phyloP scores from a whole-genome alignment of 331 rosid species.

The Rhamnella rubrinervis region DNA sequence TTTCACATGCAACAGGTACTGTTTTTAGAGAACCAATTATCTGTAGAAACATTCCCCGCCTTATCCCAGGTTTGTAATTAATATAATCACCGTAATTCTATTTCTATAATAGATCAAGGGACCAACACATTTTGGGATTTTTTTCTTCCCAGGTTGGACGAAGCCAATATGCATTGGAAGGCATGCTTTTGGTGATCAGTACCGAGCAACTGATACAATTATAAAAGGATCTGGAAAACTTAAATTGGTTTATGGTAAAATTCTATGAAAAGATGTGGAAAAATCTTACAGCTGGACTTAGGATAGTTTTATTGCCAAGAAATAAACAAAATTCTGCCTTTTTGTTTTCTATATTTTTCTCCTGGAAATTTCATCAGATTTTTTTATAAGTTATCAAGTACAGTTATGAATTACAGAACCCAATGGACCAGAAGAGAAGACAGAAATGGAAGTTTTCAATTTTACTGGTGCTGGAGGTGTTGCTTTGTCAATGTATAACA shows the following conservation, averaged over 20 bases:
- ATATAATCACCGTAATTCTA: conserved; percentile 19
- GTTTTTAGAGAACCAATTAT: conserved; percentile 97
- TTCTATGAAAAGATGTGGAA: conserved; percentile 13
- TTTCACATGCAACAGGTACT: conserved; percentile 55
- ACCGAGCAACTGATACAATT: conserved; percentile 79
- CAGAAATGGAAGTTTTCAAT: conserved; percentile 71
- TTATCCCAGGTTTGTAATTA: conserved; percentile 68
- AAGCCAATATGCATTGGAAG: conserved; percentile 94
- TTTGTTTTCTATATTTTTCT: background rate
- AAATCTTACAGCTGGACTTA: conserved; percentile 15
- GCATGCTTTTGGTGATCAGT: conserved; percentile 97
- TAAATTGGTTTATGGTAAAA: conserved; percentile 80
- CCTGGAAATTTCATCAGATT: background rate
- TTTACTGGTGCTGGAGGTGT: conserved; percentile 93
- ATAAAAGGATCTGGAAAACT: conserved; percentile 87
- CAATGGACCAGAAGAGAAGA: conserved; percentile 55
- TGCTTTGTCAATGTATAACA: conserved; percentile 85
- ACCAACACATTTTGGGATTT: background rate
- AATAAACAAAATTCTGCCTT: background rate
- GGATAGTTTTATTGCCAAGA: conserved; percentile 16
- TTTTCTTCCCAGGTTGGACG: conserved; percentile 70
- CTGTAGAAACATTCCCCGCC: conserved; percentile 86
- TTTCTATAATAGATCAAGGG: conserved; percentile 5
- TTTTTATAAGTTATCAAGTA: background rate
- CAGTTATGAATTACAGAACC: conserved; percentile 43